A percentile compares a stretch with the other conserved stretches of the same genome.
These are phyloP conservation scores for Phascolomyces articulosus DNA, from an alignment of 371 early-diverging fungal species.

Conservation along the genomic window DNA sequence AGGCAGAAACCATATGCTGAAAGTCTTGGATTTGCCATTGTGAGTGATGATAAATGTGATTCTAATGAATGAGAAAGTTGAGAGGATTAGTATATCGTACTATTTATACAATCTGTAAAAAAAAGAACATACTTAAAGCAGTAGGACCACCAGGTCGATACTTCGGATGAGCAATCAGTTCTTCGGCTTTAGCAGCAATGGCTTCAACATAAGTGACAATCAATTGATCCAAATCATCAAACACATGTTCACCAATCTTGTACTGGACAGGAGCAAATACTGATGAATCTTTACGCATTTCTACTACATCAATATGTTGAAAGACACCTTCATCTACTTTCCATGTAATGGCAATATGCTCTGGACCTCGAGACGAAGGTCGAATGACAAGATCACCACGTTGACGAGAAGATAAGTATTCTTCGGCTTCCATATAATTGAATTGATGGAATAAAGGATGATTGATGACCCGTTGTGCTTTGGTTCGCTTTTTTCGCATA, in stretches of 20 bases:
- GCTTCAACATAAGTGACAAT: conserved; percentile 89
- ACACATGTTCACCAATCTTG: conserved; percentile 66
- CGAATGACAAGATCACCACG: conserved; percentile 91
- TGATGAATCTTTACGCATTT: conserved; percentile 62
- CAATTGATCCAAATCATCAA: conserved; percentile 90
- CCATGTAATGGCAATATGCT: conserved; percentile 93
- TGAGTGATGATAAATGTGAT: conserved; percentile 36
- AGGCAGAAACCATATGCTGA: conserved; percentile 62
- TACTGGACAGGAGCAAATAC: conserved; percentile 23
- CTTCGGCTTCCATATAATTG: conserved; percentile 75
- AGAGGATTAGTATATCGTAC: too few relatives aligned
- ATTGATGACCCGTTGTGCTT: conserved; percentile 62
- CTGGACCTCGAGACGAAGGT: conserved; percentile 86
- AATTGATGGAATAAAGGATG: conserved; percentile 89
- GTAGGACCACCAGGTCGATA: conserved; percentile 49
- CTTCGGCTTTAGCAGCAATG: conserved; percentile 68
- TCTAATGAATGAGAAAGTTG: conserved; percentile 16
- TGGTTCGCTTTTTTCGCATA: conserved; percentile 42
- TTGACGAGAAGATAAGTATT: conserved; percentile 65
- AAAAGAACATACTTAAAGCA: conserved; percentile 30
- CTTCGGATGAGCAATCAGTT: conserved; percentile 67
- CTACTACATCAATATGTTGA: conserved; percentile 91
- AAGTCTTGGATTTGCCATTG: conserved; percentile 54
- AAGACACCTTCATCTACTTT: conserved; percentile 84
- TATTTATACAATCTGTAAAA: too few relatives aligned